Base-by-base conservation (phyloP, 73 alveolate genomes). In the Tetrahymena borealis region DNA sequence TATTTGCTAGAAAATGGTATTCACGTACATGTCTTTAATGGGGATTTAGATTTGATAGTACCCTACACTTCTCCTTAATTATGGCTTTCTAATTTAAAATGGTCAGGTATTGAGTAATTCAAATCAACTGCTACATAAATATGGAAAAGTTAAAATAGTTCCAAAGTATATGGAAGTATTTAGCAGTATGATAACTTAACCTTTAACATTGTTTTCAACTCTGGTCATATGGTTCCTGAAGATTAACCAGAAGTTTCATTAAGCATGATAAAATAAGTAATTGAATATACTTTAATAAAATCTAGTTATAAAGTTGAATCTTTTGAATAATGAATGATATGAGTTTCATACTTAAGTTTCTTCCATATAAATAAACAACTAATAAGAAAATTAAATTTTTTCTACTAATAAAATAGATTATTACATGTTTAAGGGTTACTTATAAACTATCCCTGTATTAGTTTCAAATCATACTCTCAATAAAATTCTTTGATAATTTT, bases 221-320 rank as follows among this genome's bases (percentile, higher is more conserved):
- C 95, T 38, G 95, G 95, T 77, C 95, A 92, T 79, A 35, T 92
- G 11, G 95, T 92, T 2, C 92, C 95, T 28, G 90, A 78, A 24
- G 95, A 92, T 38, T 39, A 92, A 16, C 95, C 95, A 38, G 95
- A 92, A 85, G 95, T n/a, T n/a, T n/a, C n/a, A n/a, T n/a, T n/a
- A n/a, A n/a, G n/a, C n/a, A n/a, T n/a, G n/a, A n/a, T n/a, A n/a
- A n/a, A n/a, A n/a, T n/a, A n/a, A n/a, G n/a, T n/a, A n/a, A n/a
- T n/a, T n/a, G n/a, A n/a, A n/a, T n/a, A n/a, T n/a, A n/a, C n/a
- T n/a, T n/a, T n/a, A n/a, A n/a, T n/a, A n/a, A n/a, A n/a, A n/a
- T n/a, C n/a, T n/a, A n/a, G n/a, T n/a, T n/a, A n/a, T n/a, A n/a
- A n/a, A n/a, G n/a, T n/a, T n/a, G n/a, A n/a, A n/a, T n/a, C n/a